A percentile compares a stretch with the other conserved stretches of the same genome.
These are phyloP conservation scores for Paradendryphiella salina DNA, from an alignment of 2,329 filamentous ascomycete genomes.

Conservation along the genomic window DNA sequence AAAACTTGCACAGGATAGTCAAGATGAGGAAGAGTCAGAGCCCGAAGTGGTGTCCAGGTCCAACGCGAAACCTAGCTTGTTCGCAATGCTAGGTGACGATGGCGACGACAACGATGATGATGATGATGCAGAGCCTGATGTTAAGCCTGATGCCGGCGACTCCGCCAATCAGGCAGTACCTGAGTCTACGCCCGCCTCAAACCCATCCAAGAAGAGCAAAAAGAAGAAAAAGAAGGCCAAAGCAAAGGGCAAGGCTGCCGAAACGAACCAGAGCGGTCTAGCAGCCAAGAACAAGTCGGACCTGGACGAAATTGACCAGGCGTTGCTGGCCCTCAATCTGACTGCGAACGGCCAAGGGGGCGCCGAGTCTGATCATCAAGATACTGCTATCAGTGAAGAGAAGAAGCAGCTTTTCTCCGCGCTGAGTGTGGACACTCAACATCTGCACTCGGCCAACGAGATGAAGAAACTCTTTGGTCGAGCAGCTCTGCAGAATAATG, in stretches of 20 bases:
- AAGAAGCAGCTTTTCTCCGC: constrained; percentile 57
- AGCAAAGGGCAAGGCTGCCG: constrained; percentile 54
- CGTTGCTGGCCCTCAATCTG: constrained; percentile 61
- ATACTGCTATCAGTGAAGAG: constrained; percentile 41
- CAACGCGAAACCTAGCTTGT: constrained; percentile 49
- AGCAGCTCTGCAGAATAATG: constrained; percentile 61
- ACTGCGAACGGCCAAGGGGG: constrained; percentile 21
- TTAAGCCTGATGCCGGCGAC: constrained; percentile 36
- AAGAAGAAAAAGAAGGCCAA: constrained; percentile 67
- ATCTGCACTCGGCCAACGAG: constrained; percentile 85
- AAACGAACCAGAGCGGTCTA: constrained; percentile 18
- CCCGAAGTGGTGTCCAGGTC: constrained; percentile 40
- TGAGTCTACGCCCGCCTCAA: constrained; percentile 34
- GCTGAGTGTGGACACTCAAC: constrained; percentile 66
- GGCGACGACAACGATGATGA: constrained; percentile 47
- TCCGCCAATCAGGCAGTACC: constrained; percentile 32
- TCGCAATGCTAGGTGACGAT: constrained; percentile 52
- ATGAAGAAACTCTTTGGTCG: constrained; percentile 78
- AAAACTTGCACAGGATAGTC: constrained; percentile 40
- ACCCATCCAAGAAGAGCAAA: constrained; percentile 51
- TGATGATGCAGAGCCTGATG: constrained; percentile 28
- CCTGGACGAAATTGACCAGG: constrained; percentile 68
- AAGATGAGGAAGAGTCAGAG: constrained; percentile 47
- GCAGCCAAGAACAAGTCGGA: constrained; percentile 32
- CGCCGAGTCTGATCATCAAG: constrained; percentile 24